Evolutionary conservation across 331 rosid species (phyloP), one percentile per base, ranked within the genome.

Genomic region (Quercus phellos): DNA sequence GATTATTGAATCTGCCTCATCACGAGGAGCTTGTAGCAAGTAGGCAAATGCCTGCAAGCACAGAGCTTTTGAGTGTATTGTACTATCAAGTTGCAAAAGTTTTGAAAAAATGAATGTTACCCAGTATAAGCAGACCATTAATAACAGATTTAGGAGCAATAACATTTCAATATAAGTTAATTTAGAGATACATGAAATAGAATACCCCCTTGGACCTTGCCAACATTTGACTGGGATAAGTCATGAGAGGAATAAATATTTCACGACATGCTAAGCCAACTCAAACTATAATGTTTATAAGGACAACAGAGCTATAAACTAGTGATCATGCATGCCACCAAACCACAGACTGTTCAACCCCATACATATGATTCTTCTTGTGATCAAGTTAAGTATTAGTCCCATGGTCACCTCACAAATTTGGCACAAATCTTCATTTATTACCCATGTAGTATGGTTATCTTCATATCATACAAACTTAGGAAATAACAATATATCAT

Each of bases 21-120:
- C 93, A 12, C 27, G 88, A 22, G 98, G 98, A 78, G 96, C 94
- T 90, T 74, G 94, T 53, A 95, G 88, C 90, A 95, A 84, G 77
- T 82, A 93, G 64, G 99, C 94, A 83, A 95, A 95, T 32, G 99
- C 96, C 99, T 95, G 90, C 51, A 82, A 77, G 78, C 64, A 80
- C 74, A 75, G 16, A 34, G 51, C 27, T 66, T 30, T 34, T 66
- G 71, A 66, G 50, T 66, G 14, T 18, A 16, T 61, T 4, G 16
- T 2, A 24, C 6, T 26, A 26, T 61, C 68, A 26, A 58, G 8
- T 27, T 27, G 68, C 68, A 27, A 61, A 26, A 61, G 30, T 13
- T 61, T 27, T 2, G 8, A 26, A 27, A 59, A 61, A 11, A 13
- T 26, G 16, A 61, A 61, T 27, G 68, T 61, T 13, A 26, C 14